Conservation (phyloP, 1,284 basidiomycete genomes). For the Moesziomyces globuligerus region DNA sequence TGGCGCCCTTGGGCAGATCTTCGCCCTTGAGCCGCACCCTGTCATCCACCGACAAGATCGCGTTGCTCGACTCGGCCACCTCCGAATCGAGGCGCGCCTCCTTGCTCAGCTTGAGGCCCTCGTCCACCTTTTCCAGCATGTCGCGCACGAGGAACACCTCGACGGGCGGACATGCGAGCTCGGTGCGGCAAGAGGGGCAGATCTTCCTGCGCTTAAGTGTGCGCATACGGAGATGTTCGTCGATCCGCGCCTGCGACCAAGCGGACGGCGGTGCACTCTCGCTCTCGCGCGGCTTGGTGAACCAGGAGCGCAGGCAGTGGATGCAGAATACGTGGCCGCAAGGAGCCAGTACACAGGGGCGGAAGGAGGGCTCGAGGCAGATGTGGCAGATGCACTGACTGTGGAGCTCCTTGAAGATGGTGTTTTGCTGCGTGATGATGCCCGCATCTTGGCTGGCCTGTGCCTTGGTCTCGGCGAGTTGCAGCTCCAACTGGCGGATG, state of each 20-base stretch:
- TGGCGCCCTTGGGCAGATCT: conserved; percentile 37
- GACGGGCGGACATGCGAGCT: conserved; percentile 53
- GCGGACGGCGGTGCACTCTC: conserved; percentile 23
- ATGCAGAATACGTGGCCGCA: conserved; percentile 65
- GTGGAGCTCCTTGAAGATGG: conserved; percentile 36
- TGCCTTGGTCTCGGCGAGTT: conserved; percentile 32
- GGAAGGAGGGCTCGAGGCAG: conserved; percentile 56
- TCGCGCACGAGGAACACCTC: conserved; percentile 58
- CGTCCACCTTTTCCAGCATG: conserved; percentile 53
- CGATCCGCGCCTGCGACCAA: conserved; percentile 16
- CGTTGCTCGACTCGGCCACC: conserved; percentile 25
- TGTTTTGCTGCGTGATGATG: conserved; percentile 33
- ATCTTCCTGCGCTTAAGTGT: conserved; percentile 57
- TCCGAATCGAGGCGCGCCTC: conserved; percentile 20
- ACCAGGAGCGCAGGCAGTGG: conserved; percentile 60
- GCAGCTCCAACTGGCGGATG: conserved; percentile 37
- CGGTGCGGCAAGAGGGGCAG: conserved; percentile 61
- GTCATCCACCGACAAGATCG: conserved; percentile 28
- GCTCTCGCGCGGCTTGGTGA: conserved; percentile 48
- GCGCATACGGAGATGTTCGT: conserved; percentile 17
- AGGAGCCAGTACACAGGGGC: conserved; percentile 57
- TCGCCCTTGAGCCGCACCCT: conserved; percentile 33
- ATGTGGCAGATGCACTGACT: conserved; percentile 52
- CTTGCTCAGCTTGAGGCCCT: conserved; percentile 25
- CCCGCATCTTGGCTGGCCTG: conserved; percentile 12